Evolutionary conservation across 2,329 filamentous ascomycete species (phyloP), one percentile per base, ranked within the genome.

Genomic region (Aspergillus sp.): DNA sequence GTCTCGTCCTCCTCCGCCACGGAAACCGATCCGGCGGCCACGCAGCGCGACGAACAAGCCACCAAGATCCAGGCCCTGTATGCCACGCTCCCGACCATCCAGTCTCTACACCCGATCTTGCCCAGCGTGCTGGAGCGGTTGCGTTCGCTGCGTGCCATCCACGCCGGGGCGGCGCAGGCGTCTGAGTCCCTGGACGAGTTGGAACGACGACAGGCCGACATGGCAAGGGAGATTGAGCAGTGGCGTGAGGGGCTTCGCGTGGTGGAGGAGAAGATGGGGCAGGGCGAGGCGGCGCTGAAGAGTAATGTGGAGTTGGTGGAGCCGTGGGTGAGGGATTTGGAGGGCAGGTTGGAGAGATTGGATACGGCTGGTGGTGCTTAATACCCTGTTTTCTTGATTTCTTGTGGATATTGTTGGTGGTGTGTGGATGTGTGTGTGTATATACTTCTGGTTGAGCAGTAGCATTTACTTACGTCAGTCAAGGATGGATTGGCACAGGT

Each of bases 31-130:
- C 61, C 63, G 16, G 80, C 81, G 18, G 79, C 73, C 9, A 73
- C 78, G 3, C 67, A 77, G 1, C 70, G 78, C 4, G 77, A 78
- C 9, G 92, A 96, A 67, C 90, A 96, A 68, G 84, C 87, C 46
- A 84, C 90, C 55, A 96, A 96, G 74, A 90, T 99, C 73, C 95
- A 96, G 65, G 91, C 93, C 1, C 84, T 99, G 5, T 97, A 97
- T 75, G 90, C 90, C 1, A 91, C 92, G 3, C 80, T 99, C 16
- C 89, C 92, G 1, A 95, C 91, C 0, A 95, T 99, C 59, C 92
- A 96, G 75, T 90, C 84, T 58, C 82, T 99, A 7, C 85, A 91
- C 6, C 95, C 95, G 1, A 82, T 96, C 18, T 83, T 99, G 4
- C 94, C 95, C 1, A 86, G 91, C 5, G 82, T 98, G 10, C 82